Conservation (phyloP, 106 monocot species). For the Allium cepa region DNA sequence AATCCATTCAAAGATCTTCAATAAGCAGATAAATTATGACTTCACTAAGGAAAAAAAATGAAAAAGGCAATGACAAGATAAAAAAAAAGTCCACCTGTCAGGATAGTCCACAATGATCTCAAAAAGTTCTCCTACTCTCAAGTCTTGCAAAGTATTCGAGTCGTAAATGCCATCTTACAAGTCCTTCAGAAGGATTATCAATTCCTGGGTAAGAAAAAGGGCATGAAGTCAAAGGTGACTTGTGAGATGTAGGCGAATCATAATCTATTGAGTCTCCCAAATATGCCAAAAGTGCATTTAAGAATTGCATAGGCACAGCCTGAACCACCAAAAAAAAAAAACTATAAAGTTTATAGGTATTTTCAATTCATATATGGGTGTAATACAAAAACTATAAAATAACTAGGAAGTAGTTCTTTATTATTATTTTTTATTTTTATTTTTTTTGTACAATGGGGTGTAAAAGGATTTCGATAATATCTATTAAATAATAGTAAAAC, state of each 20-base stretch:
- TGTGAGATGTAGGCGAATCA: constrained; percentile 32
- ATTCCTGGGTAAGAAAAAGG: constrained; percentile 54
- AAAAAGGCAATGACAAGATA: too few relatives aligned
- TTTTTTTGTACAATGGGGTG: too few relatives aligned
- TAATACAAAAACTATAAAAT: too few relatives aligned
- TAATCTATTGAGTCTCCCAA: constrained; percentile 60
- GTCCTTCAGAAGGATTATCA: constrained; percentile 66
- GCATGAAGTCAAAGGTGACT: constrained; percentile 75
- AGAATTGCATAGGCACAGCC: constrained; percentile 88
- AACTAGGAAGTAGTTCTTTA: too few relatives aligned
- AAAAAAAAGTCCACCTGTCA: constrained; percentile 56
- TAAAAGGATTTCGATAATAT: too few relatives aligned
- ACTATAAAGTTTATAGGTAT: too few relatives aligned
- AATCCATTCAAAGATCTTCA: too few relatives aligned
- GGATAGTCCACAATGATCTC: constrained; percentile 99
- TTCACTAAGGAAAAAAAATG: too few relatives aligned
- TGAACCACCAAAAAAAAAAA: constrained; percentile 28
- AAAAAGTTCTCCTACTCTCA: constrained; percentile 94
- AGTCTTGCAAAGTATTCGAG: constrained; percentile 98
- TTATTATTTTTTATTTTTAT: too few relatives aligned
- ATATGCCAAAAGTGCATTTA: constrained; percentile 69
- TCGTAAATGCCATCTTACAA: constrained; percentile 94
- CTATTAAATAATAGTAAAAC: too few relatives aligned
- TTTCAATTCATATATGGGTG: too few relatives aligned
- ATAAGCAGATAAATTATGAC: too few relatives aligned